Percentiles rank a stretch among this genome's conserved stretches.
Conservation (phyloP, 257 asterid genomes). For the Voacanga thouarsii region DNA sequence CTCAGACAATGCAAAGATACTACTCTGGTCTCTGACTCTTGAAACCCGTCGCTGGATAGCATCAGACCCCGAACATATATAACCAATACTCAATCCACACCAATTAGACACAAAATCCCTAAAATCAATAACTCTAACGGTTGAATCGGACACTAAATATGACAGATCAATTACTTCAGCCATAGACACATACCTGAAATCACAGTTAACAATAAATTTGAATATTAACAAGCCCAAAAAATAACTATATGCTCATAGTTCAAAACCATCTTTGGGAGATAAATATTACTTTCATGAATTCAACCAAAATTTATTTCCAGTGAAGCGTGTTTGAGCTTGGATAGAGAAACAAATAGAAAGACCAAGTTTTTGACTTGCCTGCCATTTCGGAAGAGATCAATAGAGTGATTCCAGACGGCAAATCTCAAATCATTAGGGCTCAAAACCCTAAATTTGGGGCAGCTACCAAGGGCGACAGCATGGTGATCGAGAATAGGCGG, state of each 20-base stretch:
- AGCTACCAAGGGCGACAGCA: conserved; percentile 88
- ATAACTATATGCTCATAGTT: background rate
- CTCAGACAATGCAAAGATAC: conserved; percentile 27
- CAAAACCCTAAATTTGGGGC: conserved; percentile 91
- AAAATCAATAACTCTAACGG: conserved; percentile 65
- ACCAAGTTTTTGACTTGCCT: conserved; percentile 43
- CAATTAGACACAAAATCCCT: conserved; percentile 59
- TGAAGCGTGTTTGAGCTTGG: background rate
- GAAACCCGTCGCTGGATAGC: background rate
- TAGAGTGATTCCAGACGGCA: conserved; percentile 73
- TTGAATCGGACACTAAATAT: conserved; percentile 44
- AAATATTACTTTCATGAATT: background rate
- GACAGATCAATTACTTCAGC: conserved; percentile 72
- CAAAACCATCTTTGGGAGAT: background rate
- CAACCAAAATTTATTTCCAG: background rate
- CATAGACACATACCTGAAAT: conserved; percentile 80
- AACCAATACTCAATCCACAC: conserved; percentile 61
- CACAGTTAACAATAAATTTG: conserved; percentile 13
- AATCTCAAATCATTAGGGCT: conserved; percentile 65
- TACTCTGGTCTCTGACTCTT: background rate
- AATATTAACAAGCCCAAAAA: background rate
- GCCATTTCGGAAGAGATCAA: conserved; percentile 55
- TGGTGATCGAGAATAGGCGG: conserved; percentile 93
- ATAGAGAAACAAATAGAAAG: background rate
- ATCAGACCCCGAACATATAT: conserved; percentile 30